Evolutionary conservation across 78 protist genomes (phyloP).

Genomic region (Dictyostelium capitatum): DNA sequence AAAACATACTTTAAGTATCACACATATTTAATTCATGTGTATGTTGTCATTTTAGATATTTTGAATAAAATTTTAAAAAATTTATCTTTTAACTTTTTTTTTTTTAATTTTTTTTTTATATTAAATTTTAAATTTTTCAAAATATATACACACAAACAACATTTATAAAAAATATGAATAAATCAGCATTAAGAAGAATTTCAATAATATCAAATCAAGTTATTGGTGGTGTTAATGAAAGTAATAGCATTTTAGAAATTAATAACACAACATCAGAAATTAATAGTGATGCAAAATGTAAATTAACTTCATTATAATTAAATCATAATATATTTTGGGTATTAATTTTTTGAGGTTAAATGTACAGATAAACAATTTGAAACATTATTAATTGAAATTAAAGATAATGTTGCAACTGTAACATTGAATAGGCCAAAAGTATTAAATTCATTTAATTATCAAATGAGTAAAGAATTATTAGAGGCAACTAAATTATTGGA

Average conservation of each 20-base stretch:
- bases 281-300: neutral
- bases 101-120: too few relatives aligned
- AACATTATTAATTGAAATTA: neutral
- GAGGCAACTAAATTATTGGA: constrained; percentile 10
- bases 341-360: too few relatives aligned
- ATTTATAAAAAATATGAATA: too few relatives aligned
- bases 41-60: too few relatives aligned
- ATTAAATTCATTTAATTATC: constrained; percentile 43
- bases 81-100: too few relatives aligned
- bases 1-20: too few relatives aligned
- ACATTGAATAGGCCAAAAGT: constrained; percentile 58
- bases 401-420: constrained; percentile 9
- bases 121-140: too few relatives aligned
- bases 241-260: neutral
- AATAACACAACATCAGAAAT: neutral
- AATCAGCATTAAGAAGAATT: neutral
- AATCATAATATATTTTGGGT: neutral
- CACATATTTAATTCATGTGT: too few relatives aligned
- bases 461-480: constrained; percentile 18
- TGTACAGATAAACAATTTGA: constrained; percentile 19
- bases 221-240: neutral
- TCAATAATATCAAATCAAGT: constrained; percentile 4
- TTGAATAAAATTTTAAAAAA: too few relatives aligned
- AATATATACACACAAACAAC: too few relatives aligned
- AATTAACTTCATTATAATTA: neutral